A percentile compares a stretch with the other conserved stretches of the same genome.
These are phyloP conservation scores for Lepraria neglecta DNA, from an alignment of 495 filamentous ascomycete species.

Conservation along the genomic window DNA sequence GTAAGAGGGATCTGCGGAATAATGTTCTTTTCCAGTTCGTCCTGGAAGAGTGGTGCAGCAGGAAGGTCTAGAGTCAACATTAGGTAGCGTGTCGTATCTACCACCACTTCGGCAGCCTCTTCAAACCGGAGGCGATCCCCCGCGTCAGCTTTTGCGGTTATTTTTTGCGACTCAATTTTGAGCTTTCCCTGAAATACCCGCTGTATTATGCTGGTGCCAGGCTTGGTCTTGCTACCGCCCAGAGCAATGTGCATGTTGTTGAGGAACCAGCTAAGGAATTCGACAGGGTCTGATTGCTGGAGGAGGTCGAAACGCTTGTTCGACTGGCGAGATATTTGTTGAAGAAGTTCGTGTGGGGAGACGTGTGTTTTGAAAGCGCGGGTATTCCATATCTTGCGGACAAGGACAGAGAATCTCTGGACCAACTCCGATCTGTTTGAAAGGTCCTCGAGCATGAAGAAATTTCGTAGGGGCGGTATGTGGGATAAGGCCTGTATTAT, in stretches of 20 bases:
- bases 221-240: conserved; percentile 82
- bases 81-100: conserved; percentile 69
- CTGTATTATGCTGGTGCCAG: conserved; percentile 70
- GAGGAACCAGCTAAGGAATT: conserved; percentile 95
- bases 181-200: conserved; percentile 88
- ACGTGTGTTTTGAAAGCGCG: conserved; percentile 96
- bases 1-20: conserved; percentile 92
- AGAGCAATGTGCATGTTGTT: conserved; percentile 90
- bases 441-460: conserved; percentile 79
- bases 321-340: conserved; percentile 84
- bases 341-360: conserved; percentile 92
- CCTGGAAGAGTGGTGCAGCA: conserved; percentile 92
- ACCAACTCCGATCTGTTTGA: conserved; percentile 52
- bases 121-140: conserved; percentile 89
- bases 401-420: conserved; percentile 79
- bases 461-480: conserved; percentile 84
- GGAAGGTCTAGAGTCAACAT: conserved; percentile 91
- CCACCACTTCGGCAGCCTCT: conserved; percentile 75
- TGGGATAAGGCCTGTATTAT: conserved; percentile 91
- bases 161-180: conserved; percentile 86
- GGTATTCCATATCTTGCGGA: conserved; percentile 97
- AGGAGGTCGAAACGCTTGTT: conserved; percentile 91
- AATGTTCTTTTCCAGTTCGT: conserved; percentile 81
- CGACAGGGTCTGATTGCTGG: conserved; percentile 86
- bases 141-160: conserved; percentile 85